Conservation (phyloP, 2,329 filamentous ascomycete genomes). For the Aspergillus sp. region DNA sequence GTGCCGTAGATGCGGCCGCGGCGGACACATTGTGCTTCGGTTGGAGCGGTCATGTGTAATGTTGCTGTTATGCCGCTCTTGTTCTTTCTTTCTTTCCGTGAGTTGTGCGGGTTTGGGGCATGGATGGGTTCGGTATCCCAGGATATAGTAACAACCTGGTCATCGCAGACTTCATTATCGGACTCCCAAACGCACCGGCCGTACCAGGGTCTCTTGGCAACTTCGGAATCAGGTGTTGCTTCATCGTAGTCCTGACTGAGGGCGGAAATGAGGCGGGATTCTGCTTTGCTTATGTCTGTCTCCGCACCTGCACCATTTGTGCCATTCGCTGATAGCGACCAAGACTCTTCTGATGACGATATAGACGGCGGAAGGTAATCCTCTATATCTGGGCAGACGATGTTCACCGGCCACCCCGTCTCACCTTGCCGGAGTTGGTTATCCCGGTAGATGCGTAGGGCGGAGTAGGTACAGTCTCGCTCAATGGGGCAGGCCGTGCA, state of each 20-base stretch:
- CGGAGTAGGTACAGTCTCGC: constrained; percentile 79
- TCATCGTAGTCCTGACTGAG: constrained; percentile 61
- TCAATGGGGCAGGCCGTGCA: constrained; percentile 81
- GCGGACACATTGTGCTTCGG: constrained; percentile 82
- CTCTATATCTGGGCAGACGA: constrained; percentile 92
- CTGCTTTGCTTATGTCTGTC: constrained; percentile 43
- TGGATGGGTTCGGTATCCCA: constrained; percentile 59
- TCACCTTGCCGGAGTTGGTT: constrained; percentile 69
- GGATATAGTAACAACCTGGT: constrained; percentile 84
- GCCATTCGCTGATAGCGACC: neutral
- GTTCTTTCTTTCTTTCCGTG: constrained; percentile 24
- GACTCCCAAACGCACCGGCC: constrained; percentile 94
- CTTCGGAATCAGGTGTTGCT: constrained; percentile 57
- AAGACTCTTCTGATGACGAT: constrained; percentile 36
- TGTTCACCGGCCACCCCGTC: constrained; percentile 79
- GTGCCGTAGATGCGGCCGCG: constrained; percentile 86
- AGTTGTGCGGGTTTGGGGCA: neutral
- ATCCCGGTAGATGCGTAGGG: constrained; percentile 79
- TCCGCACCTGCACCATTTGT: neutral
- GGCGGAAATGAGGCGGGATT: constrained; percentile 52
- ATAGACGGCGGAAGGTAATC: constrained; percentile 58
- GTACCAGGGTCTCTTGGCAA: constrained; percentile 68
- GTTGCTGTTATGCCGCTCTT: constrained; percentile 79
- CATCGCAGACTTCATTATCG: constrained; percentile 92
- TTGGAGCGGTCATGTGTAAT: constrained; percentile 94